Conservation (phyloP, 192 early-diverging fungal species). For the Oehlia diaphana region DNA sequence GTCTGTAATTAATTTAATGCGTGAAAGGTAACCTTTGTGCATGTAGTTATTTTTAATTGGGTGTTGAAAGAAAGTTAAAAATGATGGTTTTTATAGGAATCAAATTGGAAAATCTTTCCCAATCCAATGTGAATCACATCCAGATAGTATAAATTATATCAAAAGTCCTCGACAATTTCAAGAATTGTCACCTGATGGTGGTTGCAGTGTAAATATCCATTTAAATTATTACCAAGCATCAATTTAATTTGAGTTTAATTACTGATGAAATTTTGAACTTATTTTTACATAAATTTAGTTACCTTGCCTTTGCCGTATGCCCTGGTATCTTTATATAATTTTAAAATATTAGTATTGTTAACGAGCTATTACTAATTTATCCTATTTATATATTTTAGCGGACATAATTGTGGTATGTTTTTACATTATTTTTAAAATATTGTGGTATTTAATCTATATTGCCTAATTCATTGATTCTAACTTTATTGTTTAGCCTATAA, state of each 20-base stretch:
- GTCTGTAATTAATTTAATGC: constrained; percentile 40
- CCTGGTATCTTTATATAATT: neutral
- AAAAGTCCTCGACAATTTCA: constrained; percentile 30
- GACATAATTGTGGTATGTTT: neutral
- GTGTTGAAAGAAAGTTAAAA: neutral
- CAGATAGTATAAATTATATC: constrained; percentile 34
- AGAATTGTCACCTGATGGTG: constrained; percentile 52
- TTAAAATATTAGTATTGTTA: neutral
- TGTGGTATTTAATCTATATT: too few species aligned
- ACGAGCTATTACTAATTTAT: neutral
- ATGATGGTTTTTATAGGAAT: constrained; percentile 8
- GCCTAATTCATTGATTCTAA: neutral
- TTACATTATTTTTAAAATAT: neutral
- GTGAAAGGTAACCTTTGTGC: neutral
- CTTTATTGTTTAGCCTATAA: neutral
- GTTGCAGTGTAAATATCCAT: constrained; percentile 33
- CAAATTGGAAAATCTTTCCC: constrained; percentile 44
- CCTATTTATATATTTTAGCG: neutral
- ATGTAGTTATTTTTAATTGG: too few species aligned
- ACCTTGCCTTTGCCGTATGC: neutral
- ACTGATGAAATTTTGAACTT: neutral
- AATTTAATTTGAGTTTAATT: too few species aligned
- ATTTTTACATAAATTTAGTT: neutral
- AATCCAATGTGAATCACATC: constrained; percentile 51
- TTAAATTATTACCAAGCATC: neutral